phyloP scores from a whole-genome alignment of 148 eudicot species.

The Rhododendron simsii region DNA sequence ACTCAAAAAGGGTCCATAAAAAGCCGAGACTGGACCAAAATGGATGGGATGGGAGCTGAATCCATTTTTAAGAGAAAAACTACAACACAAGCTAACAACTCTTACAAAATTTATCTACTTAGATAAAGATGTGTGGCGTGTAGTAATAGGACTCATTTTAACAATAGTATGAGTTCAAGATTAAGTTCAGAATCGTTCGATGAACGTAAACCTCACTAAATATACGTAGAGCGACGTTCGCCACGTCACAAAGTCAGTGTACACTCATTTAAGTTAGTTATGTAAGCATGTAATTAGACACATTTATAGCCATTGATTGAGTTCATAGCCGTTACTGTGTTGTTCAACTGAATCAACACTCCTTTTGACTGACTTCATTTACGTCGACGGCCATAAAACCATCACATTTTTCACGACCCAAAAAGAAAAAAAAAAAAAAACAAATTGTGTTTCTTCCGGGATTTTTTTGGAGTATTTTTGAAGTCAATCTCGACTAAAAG shows the following conservation, averaged over 20 bases:
- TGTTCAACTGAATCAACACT: background rate
- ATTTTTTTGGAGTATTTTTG: too few species aligned
- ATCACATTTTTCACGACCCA: background rate
- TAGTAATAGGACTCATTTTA: background rate
- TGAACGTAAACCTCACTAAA: too few species aligned
- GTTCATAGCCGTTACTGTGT: background rate
- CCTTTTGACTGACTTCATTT: background rate
- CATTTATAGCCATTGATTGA: background rate
- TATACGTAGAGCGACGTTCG: background rate
- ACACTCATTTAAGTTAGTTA: background rate
- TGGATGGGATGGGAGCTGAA: too few species aligned
- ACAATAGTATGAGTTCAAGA: background rate
- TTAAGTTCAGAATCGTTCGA: background rate
- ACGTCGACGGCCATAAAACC: background rate
- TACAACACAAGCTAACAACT: background rate
- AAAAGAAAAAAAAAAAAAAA: too few species aligned
- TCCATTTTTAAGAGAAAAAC: too few species aligned
- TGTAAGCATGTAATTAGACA: background rate
- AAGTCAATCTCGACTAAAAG: background rate
- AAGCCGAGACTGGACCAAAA: too few species aligned
- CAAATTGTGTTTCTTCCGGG: background rate
- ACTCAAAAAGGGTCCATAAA: fast-evolving
- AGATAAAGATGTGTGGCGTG: background rate
- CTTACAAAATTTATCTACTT: background rate
- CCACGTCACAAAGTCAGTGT: background rate